Evolutionary conservation across 2,329 filamentous ascomycete species (phyloP), one percentile per base, ranked within the genome.

Genomic region (Trematosphaeria pertusa): DNA sequence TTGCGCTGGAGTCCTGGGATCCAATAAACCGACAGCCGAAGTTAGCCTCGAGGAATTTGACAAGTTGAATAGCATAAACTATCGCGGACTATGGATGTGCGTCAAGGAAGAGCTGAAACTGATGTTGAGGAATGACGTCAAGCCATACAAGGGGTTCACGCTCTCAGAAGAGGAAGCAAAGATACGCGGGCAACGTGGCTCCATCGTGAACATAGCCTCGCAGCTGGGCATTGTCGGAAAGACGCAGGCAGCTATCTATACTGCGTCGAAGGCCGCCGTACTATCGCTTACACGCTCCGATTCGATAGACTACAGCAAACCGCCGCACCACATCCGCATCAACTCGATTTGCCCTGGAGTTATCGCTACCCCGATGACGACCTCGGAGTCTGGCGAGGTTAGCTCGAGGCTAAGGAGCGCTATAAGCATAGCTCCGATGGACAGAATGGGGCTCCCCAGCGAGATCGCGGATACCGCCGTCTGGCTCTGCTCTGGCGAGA

Each of bases 301-400:
- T 52, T 81, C 80, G 1, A 81, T 83, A 15, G 78, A 85, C 52
- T 83, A 84, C 56, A 78, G 81, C 2, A 55, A 59, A 4, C 24
- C 24, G 24, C 24, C 24, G 8, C 48, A 64, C 34, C 48, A 41
- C 1, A 83, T 86, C 42, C 75, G 82, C 38, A 78, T 86, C 54
- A 86, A 86, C 54, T 82, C 80, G 14, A 77, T 85, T 30, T 85
- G 82, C 48, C 82, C 82, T 0, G 71, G 75, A 9, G 78, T 76
- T 28, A 72, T 79, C 28, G 70, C 69, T 41, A 80, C 76, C 4
- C 75, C 77, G 0, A 61, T 59, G 50, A 52, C 57, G 0, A 57
- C 50, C 7, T 63, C 67, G 42, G 24, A 12, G 7, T 62, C 59
- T 3, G 47, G 52, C 7, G 53, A 61, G 3, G 67, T 67, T 37